phyloP scores from a whole-genome alignment of 208 protist genomes.

The Leishmania martiniquensis region DNA sequence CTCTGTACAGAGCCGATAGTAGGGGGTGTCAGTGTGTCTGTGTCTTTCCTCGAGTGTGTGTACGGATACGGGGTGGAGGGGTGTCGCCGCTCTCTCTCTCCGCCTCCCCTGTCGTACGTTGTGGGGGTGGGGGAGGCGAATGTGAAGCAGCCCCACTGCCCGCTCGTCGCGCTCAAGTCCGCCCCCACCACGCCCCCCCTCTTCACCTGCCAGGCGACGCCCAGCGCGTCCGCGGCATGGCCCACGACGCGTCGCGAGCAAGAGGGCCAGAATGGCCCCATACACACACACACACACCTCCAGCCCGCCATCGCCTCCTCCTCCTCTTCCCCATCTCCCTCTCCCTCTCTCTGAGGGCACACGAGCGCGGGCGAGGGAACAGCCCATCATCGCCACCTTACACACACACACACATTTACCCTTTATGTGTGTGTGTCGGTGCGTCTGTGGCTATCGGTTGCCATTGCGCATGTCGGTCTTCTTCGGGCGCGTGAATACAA shows the following conservation, averaged over 20 bases:
- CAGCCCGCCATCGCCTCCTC: background rate
- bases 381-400: background rate
- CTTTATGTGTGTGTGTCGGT: background rate
- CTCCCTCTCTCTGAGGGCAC: background rate
- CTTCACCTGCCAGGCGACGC: background rate
- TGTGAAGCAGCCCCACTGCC: constrained; percentile 33
- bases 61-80: background rate
- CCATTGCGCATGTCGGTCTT: background rate
- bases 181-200: background rate
- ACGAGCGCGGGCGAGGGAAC: background rate
- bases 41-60: background rate
- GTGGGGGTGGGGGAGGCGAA: background rate
- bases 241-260: background rate
- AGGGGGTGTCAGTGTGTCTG: background rate
- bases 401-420: background rate
- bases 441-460: background rate
- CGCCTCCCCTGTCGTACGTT: background rate
- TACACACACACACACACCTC: background rate
- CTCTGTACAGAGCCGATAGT: too few relatives aligned
- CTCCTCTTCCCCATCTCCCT: background rate
- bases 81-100: background rate
- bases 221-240: background rate
- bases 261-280: background rate
- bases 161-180: constrained; percentile 14
- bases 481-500: background rate